Base-by-base conservation (phyloP, 306 rosid species). In the Lathyrus aphaca region DNA sequence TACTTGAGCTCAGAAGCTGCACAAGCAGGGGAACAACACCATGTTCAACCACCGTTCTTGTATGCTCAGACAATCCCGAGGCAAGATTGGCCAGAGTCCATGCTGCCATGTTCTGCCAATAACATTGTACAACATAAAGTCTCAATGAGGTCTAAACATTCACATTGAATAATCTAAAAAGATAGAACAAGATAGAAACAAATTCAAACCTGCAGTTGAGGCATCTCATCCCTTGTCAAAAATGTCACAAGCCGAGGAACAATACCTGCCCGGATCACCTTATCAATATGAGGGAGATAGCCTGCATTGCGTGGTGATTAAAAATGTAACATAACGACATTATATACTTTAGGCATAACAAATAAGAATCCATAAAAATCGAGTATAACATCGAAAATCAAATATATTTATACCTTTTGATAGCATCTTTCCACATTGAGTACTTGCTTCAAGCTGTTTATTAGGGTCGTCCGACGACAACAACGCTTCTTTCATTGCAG, bases 81-180 rank as follows among this genome's bases (percentile, higher is more conserved):
- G 62, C 38, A 10, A 56, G 6, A 17, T 56, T 56, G 18, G 38
- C 30, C 39, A 56, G 39, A 25, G 62, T 56, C 62, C 62, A 56
- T 3, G 62, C 62, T 56, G 62, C 62, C 38, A 25, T 14, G 61
- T 2, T 6, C 62, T 55, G 62, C 62, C 27, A 10, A 56, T 7
- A 35, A 35, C 39, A 19, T 18, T 27, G 39, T 13, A 25, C 61
- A n/a, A n/a, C n/a, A n/a, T n/a, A n/a, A n/a, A 23, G 14, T 12
- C 38, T 55, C 9, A 55, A 4, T 25, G 38, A 25, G 38, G 37
- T 55, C 10, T 23, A 55, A 55, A 55, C 10, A 7, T 25, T 55
- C 10, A 13, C 5, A 12, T 55, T 25, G 4, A 25, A 35, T 35
- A 27, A 51, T 51, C n/a, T 3, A 19, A 27, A 51, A 25, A 32